These are phyloP conservation scores for Mucor velutinosus DNA, from an alignment of 371 early-diverging fungal species.

Conservation along the genomic window DNA sequence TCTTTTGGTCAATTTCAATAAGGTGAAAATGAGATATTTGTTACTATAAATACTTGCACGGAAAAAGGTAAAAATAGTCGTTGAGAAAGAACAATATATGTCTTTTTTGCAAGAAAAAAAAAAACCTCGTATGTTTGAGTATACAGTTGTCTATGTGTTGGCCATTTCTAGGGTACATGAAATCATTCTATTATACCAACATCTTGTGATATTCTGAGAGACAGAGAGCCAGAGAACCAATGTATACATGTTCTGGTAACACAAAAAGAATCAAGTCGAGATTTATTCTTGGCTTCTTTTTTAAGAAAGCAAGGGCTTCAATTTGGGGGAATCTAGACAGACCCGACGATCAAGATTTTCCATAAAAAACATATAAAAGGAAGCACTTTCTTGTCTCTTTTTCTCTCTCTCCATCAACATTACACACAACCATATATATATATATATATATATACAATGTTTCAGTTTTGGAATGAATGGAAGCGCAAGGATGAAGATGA, in stretches of 20 bases:
- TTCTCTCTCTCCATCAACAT: slow-evolving; percentile 13
- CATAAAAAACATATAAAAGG: slow-evolving; percentile 12
- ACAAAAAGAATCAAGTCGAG: slow-evolving; percentile 3
- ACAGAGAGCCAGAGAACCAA: background rate
- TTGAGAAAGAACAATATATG: background rate
- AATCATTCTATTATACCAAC: background rate
- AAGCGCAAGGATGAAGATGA: slow-evolving; percentile 20
- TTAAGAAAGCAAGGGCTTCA: background rate
- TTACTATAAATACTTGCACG: background rate
- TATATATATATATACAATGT: slow-evolving; percentile 6
- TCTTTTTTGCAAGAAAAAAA: background rate
- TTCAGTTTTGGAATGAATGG: slow-evolving; percentile 27
- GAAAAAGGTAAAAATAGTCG: background rate
- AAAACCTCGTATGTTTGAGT: background rate
- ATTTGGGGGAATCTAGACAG: background rate
- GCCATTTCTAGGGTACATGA: background rate
- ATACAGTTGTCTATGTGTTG: background rate
- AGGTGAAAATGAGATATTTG: background rate
- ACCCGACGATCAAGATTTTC: slow-evolving; percentile 2
- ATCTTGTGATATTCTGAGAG: background rate
- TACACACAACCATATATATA: background rate
- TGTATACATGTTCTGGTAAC: background rate
- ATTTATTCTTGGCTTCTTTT: slow-evolving; percentile 4
- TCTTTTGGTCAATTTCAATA: background rate
- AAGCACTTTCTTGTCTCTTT: slow-evolving; percentile 20